Evolutionary conservation across 2,329 filamentous ascomycete species (phyloP), one percentile per base, ranked within the genome.

Genomic region (Penicillium sp.): DNA sequence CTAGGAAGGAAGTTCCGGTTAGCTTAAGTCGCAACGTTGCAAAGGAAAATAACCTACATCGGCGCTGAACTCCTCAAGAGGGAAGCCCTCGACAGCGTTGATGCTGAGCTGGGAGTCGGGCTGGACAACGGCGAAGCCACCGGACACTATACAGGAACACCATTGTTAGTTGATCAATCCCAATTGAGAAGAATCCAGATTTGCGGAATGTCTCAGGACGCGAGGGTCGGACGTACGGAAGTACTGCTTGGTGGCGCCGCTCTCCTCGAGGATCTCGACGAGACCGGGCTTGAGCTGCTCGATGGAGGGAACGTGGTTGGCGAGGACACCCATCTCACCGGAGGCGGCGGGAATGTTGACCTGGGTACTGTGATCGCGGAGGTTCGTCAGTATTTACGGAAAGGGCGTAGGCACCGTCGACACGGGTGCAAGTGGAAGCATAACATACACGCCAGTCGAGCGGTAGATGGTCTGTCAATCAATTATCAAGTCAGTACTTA

Each of bases 291-390:
- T 95, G 74, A 98, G 81, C 80, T 98, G 93, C 81, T 98, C 93
- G 69, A 98, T 97, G 56, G 90, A 89, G 59, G 93, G 90, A 66
- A 98, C 93, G 82, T 98, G 93, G 81, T 93, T 94, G 72, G 93
- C 93, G 70, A 98, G 86, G 66, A 98, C 85, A 86, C 93, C 93
- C 93, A 98, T 98, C 66, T 97, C 93, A 72, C 93, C 93, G 57
- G 90, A 94, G 74, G 95, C 93, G 69, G 93, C 93, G 72, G 93
- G 86, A 68, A 98, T 85, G 82, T 98, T 98, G 79, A 98, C 93
- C 79, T 98, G 93, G 69, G 97, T 84, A 69, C 76, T 78, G 60
- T 57, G 76, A 83, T 73, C 80, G 80, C 78, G 80, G 84, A 75
- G 84, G 76, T 65, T 84, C 75, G 86, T 68, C 57, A 62, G 59